These are phyloP conservation scores for Hymenoscyphus fructigenus DNA, from an alignment of 2,329 filamentous ascomycete species.

Conservation along the genomic window DNA sequence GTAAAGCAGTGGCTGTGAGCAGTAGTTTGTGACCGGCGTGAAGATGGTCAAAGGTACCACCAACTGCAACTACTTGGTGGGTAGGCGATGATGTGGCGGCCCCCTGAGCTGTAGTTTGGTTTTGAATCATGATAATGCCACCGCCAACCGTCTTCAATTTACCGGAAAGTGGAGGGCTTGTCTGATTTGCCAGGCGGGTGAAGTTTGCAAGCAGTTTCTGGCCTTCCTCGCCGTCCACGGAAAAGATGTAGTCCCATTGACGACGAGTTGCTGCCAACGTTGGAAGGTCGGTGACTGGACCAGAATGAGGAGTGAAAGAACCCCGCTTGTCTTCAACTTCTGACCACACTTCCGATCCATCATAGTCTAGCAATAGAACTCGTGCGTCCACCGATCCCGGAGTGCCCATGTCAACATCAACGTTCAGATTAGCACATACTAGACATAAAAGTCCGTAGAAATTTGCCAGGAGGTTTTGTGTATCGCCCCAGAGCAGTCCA, in stretches of 20 bases:
- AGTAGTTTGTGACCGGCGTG: slow-evolving; percentile 96
- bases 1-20: slow-evolving; percentile 79
- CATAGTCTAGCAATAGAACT: slow-evolving; percentile 70
- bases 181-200: slow-evolving; percentile 47
- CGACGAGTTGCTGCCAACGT: slow-evolving; percentile 54
- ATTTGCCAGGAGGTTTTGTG: slow-evolving; percentile 72
- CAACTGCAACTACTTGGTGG: slow-evolving; percentile 71
- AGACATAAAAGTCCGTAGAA: slow-evolving; percentile 77
- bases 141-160: slow-evolving; percentile 53
- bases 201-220: slow-evolving; percentile 55
- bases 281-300: slow-evolving; percentile 45
- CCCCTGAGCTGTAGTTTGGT: slow-evolving; percentile 21
- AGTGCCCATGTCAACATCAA: slow-evolving; percentile 61
- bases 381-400: slow-evolving; percentile 73
- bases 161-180: slow-evolving; percentile 47
- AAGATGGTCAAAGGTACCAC: slow-evolving; percentile 94
- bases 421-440: slow-evolving; percentile 60
- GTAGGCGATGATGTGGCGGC: slow-evolving; percentile 22
- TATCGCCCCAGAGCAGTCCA: slow-evolving; percentile 56
- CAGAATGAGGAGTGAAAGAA: slow-evolving; percentile 36
- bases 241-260: slow-evolving; percentile 65
- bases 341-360: slow-evolving; percentile 21
- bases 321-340: slow-evolving; percentile 45
- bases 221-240: slow-evolving; percentile 63
- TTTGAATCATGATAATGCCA: slow-evolving; percentile 48